Evolutionary conservation across 345 rosid species (phyloP).

Genomic region (Reutealis trisperma): DNA sequence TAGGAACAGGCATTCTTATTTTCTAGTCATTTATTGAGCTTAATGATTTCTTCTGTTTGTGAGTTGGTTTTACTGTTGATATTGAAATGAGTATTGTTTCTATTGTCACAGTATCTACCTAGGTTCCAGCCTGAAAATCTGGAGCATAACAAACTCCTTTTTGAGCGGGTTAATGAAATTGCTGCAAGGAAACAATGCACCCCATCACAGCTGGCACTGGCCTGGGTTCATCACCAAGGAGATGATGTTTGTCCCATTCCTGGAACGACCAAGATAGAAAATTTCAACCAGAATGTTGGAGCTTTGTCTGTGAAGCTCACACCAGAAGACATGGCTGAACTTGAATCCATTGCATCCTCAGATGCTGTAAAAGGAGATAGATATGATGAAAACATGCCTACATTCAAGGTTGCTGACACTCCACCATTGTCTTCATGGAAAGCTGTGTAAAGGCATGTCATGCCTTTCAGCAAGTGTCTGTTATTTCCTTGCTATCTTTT

Average conservation of each 20-base stretch:
- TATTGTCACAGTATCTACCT: constrained; percentile 37
- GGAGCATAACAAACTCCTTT: constrained; percentile 46
- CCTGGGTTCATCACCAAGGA: constrained; percentile 76
- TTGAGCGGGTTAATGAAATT: constrained; percentile 46
- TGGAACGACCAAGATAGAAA: constrained; percentile 60
- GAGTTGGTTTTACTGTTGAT: not conserved
- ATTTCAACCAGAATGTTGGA: constrained; percentile 56
- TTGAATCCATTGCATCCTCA: constrained; percentile 44
- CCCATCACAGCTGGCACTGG: constrained; percentile 64
- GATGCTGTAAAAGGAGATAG: constrained; percentile 50
- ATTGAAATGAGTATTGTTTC: not conserved
- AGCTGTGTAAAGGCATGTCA: not conserved
- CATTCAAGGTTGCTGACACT: no score
- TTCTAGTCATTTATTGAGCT: not conserved
- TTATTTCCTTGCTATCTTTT: no score
- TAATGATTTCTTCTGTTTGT: not conserved
- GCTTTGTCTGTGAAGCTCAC: constrained; percentile 61
- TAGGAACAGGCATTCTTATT: not conserved
- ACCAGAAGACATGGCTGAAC: constrained; percentile 57
- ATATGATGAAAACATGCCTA: not conserved
- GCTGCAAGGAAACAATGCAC: constrained; percentile 55
- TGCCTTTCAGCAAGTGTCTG: no score
- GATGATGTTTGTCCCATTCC: constrained; percentile 69
- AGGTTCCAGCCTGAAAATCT: constrained; percentile 68
- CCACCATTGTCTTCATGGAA: constrained; percentile 66